These are phyloP conservation scores for Ceraceosorus guamensis DNA, from an alignment of 1,284 basidiomycete genomes.

Conservation along the genomic window DNA sequence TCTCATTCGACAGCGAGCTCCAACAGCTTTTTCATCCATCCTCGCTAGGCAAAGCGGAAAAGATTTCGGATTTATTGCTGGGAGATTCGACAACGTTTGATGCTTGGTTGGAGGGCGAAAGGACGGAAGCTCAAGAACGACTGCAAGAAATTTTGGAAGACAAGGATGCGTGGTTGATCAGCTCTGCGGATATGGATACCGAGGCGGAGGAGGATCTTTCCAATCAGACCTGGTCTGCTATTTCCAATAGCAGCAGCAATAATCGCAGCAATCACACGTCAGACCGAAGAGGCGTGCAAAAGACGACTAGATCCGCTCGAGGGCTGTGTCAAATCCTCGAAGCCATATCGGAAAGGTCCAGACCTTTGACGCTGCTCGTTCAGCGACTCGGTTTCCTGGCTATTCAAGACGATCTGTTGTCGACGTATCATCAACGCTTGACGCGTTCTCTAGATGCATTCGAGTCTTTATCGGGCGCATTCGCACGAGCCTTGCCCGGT, in stretches of 20 bases:
- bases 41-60: conserved; percentile 7
- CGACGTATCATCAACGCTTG: conserved; percentile 69
- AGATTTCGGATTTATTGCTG: conserved; percentile 63
- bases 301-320: conserved; percentile 34
- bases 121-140: conserved; percentile 65
- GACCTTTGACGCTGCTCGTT: conserved; percentile 67
- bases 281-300: conserved; percentile 5
- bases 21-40: conserved; percentile 13
- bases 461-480: conserved; percentile 75
- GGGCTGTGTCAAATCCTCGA: conserved; percentile 28
- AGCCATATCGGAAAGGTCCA: conserved; percentile 67
- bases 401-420: conserved; percentile 77
- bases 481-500: conserved; percentile 84
- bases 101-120: conserved; percentile 61
- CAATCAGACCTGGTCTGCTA: conserved; percentile 3
- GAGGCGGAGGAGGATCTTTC: conserved; percentile 50
- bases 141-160: conserved; percentile 74
- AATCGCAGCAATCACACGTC: background rate
- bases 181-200: conserved; percentile 57
- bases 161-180: conserved; percentile 78
- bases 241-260: background rate
- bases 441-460: conserved; percentile 82
- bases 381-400: conserved; percentile 76
- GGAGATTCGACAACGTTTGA: conserved; percentile 80
- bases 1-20: conserved; percentile 77